Percentiles rank a stretch among this genome's conserved stretches.
Evolutionary conservation across 495 filamentous ascomycete species (phyloP).

Genomic region (Mytilinidion resinicola): DNA sequence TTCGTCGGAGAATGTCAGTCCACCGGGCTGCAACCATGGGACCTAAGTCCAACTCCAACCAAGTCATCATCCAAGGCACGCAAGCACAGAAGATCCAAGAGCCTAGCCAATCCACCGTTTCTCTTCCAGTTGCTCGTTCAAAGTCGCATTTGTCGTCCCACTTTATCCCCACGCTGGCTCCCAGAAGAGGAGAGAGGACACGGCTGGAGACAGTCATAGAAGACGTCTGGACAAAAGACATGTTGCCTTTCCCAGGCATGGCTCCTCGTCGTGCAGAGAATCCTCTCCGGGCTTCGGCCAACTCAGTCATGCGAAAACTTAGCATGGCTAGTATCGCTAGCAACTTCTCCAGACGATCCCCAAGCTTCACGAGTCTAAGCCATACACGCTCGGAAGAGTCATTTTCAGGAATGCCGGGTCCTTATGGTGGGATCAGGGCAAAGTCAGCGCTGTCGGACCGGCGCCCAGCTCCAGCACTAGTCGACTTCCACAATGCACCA

Average conservation of each 20-base stretch:
- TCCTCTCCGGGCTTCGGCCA: constrained; percentile 61
- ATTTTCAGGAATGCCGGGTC: constrained; percentile 13
- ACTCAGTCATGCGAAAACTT: constrained; percentile 75
- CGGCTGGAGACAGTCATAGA: constrained; percentile 67
- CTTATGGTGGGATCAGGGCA: constrained; percentile 10
- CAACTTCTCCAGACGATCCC: constrained; percentile 57
- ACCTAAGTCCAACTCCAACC: constrained; percentile 53
- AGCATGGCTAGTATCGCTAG: constrained; percentile 65
- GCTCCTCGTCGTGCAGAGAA: constrained; percentile 57
- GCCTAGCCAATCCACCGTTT: constrained; percentile 31
- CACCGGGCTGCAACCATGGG: constrained; percentile 66
- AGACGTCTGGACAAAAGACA: constrained; percentile 80
- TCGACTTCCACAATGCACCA: constrained; percentile 34
- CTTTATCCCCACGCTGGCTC: constrained; percentile 53
- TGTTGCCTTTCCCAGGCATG: constrained; percentile 84
- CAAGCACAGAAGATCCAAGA: constrained; percentile 57
- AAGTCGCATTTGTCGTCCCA: constrained; percentile 63
- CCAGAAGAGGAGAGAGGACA: constrained; percentile 66
- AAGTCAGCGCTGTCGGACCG: constrained; percentile 10
- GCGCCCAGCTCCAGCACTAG: constrained; percentile 22
- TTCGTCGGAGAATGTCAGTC: constrained; percentile 73
- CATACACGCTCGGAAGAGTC: constrained; percentile 29
- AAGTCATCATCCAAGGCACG: constrained; percentile 89
- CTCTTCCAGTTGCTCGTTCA: constrained; percentile 56
- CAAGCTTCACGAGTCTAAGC: constrained; percentile 43